These are phyloP conservation scores for Tylopilus sp. DNA, from an alignment of 1,284 basidiomycete genomes.

Conservation along the genomic window DNA sequence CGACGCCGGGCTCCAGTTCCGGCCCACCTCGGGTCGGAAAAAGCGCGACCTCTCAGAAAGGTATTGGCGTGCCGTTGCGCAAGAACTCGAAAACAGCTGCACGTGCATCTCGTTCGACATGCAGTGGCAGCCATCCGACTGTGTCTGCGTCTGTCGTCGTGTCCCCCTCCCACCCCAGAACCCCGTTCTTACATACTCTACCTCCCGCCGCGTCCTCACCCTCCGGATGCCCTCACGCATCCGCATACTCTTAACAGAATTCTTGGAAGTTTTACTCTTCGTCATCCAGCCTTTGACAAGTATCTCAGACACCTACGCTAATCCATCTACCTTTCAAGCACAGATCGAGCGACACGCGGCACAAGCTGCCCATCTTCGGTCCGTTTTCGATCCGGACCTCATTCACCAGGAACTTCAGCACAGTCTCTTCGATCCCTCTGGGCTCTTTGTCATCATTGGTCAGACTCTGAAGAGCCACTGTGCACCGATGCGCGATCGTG, in stretches of 20 bases:
- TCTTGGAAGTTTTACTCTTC: slow-evolving; percentile 78
- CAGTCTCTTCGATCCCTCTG: slow-evolving; percentile 75
- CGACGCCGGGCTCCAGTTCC: slow-evolving; percentile 72
- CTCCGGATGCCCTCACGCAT: slow-evolving; percentile 74
- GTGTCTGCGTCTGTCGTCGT: slow-evolving; percentile 55
- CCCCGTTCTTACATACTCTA: slow-evolving; percentile 45
- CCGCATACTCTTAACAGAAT: slow-evolving; percentile 68
- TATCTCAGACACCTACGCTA: slow-evolving; percentile 51
- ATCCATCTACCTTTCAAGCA: slow-evolving; percentile 47
- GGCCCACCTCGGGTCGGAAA: slow-evolving; percentile 64
- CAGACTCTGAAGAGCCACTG: slow-evolving; percentile 86
- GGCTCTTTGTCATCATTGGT: slow-evolving; percentile 79
- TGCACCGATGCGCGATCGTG: slow-evolving; percentile 86
- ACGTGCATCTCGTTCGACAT: slow-evolving; percentile 78
- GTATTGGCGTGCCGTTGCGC: slow-evolving; percentile 82
- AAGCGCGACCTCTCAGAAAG: slow-evolving; percentile 75
- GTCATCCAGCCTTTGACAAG: slow-evolving; percentile 72
- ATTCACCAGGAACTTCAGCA: slow-evolving; percentile 80
- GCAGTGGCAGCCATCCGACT: slow-evolving; percentile 50
- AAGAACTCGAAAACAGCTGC: slow-evolving; percentile 79
- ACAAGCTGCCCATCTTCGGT: slow-evolving; percentile 55
- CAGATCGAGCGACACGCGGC: slow-evolving; percentile 57
- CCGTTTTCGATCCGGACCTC: slow-evolving; percentile 66
- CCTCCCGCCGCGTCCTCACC: slow-evolving; percentile 46
- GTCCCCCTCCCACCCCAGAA: slow-evolving; percentile 39